These are phyloP conservation scores for Ophiostoma populinum DNA, from an alignment of 2,329 filamentous ascomycete species.

Conservation along the genomic window DNA sequence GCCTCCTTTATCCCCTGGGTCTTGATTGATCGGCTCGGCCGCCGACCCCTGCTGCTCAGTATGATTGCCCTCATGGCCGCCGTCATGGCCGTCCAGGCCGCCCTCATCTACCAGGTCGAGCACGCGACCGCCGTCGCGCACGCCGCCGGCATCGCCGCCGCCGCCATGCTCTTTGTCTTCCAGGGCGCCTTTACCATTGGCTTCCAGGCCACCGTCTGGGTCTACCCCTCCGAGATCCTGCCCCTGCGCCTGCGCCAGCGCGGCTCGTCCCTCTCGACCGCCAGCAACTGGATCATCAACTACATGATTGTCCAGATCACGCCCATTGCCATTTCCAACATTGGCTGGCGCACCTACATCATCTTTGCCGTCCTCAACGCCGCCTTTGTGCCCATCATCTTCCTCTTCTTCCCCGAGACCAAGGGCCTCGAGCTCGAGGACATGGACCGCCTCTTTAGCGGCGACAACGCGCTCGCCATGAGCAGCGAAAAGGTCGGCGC, in stretches of 20 bases:
- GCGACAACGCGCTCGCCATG: conserved; percentile 3
- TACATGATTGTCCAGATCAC: conserved; percentile 8
- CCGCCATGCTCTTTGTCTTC: conserved; percentile 35
- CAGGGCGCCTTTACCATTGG: conserved; percentile 16
- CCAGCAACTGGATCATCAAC: conserved; percentile 8
- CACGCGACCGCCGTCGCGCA: conserved; percentile 2
- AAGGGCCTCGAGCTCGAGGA: conserved; percentile 46
- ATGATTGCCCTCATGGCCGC: conserved; percentile 32
- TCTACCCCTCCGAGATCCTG: conserved; percentile 8
- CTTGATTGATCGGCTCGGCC: conserved; percentile 47
- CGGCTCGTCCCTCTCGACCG: conserved; percentile 7
- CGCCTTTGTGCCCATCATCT: conserved; percentile 37
- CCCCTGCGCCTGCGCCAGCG: conserved; percentile 8
- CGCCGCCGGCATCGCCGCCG: conserved; percentile 40
- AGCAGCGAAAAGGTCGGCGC: conserved; percentile 3
- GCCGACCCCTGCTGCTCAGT: conserved; percentile 36
- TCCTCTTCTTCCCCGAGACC: conserved; percentile 49
- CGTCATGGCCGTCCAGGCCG: conserved; percentile 21
- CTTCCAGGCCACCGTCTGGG: conserved; percentile 13
- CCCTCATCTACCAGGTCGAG: conserved; percentile 8
- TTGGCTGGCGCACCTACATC: conserved; percentile 40
- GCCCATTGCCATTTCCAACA: conserved; percentile 21
- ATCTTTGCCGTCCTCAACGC: conserved; percentile 51
- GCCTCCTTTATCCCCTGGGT: conserved; percentile 7
- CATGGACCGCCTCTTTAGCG: conserved; percentile 34